Evolutionary conservation across 306 rosid genomes (phyloP).

Genomic region (Myrica gale): DNA sequence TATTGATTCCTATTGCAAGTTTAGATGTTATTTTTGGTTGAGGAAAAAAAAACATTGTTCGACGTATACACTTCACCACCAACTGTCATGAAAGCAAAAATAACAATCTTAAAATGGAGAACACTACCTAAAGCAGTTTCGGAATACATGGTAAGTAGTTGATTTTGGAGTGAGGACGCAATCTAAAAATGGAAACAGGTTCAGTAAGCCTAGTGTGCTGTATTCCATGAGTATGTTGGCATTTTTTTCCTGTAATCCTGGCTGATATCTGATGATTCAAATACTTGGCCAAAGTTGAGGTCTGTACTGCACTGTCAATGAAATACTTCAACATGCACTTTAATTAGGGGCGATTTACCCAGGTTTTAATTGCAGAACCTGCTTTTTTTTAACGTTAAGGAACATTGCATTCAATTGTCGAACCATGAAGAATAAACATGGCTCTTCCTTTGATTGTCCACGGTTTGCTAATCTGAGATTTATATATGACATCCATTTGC

Average conservation of each 20-base stretch:
- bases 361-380: neutral
- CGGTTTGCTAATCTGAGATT: neutral
- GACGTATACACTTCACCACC: neutral
- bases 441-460: constrained; percentile 8
- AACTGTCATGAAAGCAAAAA: too few species aligned
- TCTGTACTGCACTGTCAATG: neutral
- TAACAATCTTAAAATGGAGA: neutral
- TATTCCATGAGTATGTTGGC: constrained; percentile 1
- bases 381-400: neutral
- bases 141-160: neutral
- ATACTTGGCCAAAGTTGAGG: neutral
- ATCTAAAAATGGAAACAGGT: neutral
- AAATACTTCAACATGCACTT: neutral
- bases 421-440: neutral
- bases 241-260: neutral
- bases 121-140: neutral
- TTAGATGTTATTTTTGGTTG: neutral
- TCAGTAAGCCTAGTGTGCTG: neutral
- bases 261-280: neutral
- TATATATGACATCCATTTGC: constrained; percentile 16
- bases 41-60: neutral
- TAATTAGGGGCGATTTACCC: neutral
- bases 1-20: neutral
- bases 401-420: neutral
- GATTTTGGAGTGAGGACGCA: neutral